Evolutionary conservation across 129 eudicot species (phyloP).

Genomic region (Pseudognaphalium luteoalbum): DNA sequence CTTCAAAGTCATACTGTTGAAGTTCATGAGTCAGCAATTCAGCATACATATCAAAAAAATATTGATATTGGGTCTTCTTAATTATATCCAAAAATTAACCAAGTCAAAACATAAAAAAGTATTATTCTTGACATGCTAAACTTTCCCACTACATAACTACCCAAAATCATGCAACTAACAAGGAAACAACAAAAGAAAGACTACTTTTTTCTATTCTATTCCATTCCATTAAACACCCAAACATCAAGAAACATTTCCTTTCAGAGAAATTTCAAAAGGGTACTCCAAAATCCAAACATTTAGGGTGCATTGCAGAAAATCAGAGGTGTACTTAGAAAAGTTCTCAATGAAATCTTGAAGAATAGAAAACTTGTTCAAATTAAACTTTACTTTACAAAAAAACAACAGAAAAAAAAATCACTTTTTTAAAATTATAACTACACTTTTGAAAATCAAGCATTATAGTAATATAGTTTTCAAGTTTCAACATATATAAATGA

Average conservation of each 20-base stretch:
- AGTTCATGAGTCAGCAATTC: slow-evolving; percentile 4
- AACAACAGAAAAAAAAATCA: too few species aligned
- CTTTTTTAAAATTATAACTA: too few species aligned
- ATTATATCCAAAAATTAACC: not conserved
- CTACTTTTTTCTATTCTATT: not conserved
- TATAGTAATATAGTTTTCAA: too few species aligned
- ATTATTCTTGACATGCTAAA: slow-evolving; percentile 1
- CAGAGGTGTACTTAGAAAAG: too few species aligned
- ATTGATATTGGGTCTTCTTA: not conserved
- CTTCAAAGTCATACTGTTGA: slow-evolving; percentile 89
- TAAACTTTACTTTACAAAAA: not conserved
- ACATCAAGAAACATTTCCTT: slow-evolving; percentile 8
- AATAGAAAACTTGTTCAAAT: not conserved
- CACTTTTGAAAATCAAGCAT: not conserved
- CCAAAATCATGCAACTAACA: not conserved
- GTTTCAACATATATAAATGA: not conserved
- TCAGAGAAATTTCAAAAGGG: slow-evolving; percentile 6
- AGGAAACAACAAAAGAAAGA: not conserved
- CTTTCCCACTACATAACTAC: slow-evolving; percentile 1
- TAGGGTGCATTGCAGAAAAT: not conserved
- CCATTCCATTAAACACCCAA: not conserved
- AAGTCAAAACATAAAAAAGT: not conserved
- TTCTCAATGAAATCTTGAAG: too few species aligned
- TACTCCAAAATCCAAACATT: slow-evolving; percentile 4
- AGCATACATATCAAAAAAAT: not conserved